Evolutionary conservation across 345 rosid genomes (phyloP), one percentile per base, ranked within the genome.

Genomic region (Acer yangbiense): DNA sequence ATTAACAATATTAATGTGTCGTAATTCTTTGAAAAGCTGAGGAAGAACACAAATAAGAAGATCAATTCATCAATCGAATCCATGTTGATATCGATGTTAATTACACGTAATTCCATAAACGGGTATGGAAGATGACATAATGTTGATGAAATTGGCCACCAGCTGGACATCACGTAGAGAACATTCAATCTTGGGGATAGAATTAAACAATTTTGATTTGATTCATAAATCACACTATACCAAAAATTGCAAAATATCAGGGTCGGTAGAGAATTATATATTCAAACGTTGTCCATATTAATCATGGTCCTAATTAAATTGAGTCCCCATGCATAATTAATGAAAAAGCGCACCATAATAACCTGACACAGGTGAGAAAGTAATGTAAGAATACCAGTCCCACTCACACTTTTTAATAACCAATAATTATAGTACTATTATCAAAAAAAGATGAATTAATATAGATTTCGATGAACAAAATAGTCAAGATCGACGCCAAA

Each of bases 91-190:
- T 44, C 35, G 68, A 44, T 61, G 35, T 35, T 4, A 35, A 0
- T 35, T 3, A 32, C 35, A 62, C 55, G 76, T 17, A 62, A 73
- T 44, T 73, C 41, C 65, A 44, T 74, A 57, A n/a, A n/a, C 17
- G 12, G 48, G 21, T 20, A 8, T 64, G 25, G 46, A 48, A 64
- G 77, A 23, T 27, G 77, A 74, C 48, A 64, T 74, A 4, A 2
- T 5, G 55, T 16, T 17, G 44, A 57, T 57, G 62, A 54, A 52
- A 65, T 75, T 75, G 78, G 39, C 16, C 35, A 50, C 78, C 78
- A 65, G 78, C 71, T 65, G 77, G 70, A 64, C 18, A 10, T 74
- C 77, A 74, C 70, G 25, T 9, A 67, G 21, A 6, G 70, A 67
- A 2, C 70, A 18, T 66, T 66, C 70, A 17, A 43, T 17, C 13